Evolutionary conservation across 768 basidiomycete species (phyloP), one percentile per base, ranked within the genome.

Genomic region (Termitomyces sp.): DNA sequence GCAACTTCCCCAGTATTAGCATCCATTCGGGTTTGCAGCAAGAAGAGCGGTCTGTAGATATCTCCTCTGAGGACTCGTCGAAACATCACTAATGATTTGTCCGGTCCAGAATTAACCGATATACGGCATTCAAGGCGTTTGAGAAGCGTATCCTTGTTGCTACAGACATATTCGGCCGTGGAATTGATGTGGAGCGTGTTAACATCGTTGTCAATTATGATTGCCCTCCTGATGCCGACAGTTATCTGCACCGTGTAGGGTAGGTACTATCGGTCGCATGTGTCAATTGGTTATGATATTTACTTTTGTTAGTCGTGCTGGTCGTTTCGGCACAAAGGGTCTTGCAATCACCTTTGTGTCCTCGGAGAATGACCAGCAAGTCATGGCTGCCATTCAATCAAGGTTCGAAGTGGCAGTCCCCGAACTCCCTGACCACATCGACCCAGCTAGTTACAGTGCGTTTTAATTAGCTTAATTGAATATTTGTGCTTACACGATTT

Each of bases 181-280:
- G 96, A 63, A 99, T 99, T 63, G 97, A 99, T 76, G 96, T 99
- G 22, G 97, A 99, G 72, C 94, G 97, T 60, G 97, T 99, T 66
- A 99, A 99, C 75, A 98, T 98, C 58, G 97, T 99, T 51, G 84
- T 99, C 77, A 99, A 99, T 75, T 99, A 99, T 70, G 97, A 99
- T 68, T 94, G 90, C 61, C 94, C 97, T 41, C 85, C 89, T 39
- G 97, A 99, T 66, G 96, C 97, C 22, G 97, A 99, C 75, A 95
- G 92, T 61, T 99, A 99, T 72, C 82, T 99, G 46, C 97, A 99
- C 72, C 90, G 97, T 74, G 97, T 99, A 59, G 97, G 91, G 89
- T 90, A 67, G 39, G 86, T 75, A 13, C 51, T 20, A 22, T 6
- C 10, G 22, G 34, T 37, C 8, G 36, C 28, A 47, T 22, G 45